Evolutionary conservation across 768 basidiomycete species (phyloP), one percentile per base, ranked within the genome.

Genomic region (Mycena olivaceomarginata): DNA sequence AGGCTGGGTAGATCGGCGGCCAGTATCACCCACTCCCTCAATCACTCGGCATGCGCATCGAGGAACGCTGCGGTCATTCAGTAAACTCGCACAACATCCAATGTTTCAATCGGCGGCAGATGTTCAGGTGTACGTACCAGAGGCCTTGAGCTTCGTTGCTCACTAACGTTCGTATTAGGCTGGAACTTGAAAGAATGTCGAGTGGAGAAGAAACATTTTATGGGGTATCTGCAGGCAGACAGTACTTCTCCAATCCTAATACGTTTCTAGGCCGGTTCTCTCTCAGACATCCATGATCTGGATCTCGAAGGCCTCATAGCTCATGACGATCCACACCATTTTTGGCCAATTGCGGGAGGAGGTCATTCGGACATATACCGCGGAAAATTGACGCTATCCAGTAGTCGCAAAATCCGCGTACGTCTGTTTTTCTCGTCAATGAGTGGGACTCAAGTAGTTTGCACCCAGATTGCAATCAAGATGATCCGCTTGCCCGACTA

Each of bases 341-440:
- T 31, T 25, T 69, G 70, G 56, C 70, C 71, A 25, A 48, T 76
- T 64, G 74, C 74, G 7, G 51, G 60, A 45, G 74, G 74, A 31
- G 74, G 74, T 22, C 70, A 70, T 57, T 67, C 68, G 25, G 48
- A 76, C 60, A 70, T 76, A 53, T 76, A 64, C 51, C 68, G 74
- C 45, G 74, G 74, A 41, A 76, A 76, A 59, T 53, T 76, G 12
- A 70, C 60, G 15, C 45, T 59, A 40, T 46, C 74, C 45, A 57
- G 66, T 56, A 56, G 74, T 18, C 46, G 51, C 41, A 76, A 76
- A 63, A 63, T 75, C 41, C 51, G 66, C 41, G 71, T 72, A 62
- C 13, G 41, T 66, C 40, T 59, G 43, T n/a, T 39, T 43, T 46
- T 16, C 37, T 43, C 41, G 11, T 46, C 25, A 39, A 18, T 37